Base-by-base conservation (phyloP, 1,284 basidiomycete species). In the Ceratobasidium sp. region DNA sequence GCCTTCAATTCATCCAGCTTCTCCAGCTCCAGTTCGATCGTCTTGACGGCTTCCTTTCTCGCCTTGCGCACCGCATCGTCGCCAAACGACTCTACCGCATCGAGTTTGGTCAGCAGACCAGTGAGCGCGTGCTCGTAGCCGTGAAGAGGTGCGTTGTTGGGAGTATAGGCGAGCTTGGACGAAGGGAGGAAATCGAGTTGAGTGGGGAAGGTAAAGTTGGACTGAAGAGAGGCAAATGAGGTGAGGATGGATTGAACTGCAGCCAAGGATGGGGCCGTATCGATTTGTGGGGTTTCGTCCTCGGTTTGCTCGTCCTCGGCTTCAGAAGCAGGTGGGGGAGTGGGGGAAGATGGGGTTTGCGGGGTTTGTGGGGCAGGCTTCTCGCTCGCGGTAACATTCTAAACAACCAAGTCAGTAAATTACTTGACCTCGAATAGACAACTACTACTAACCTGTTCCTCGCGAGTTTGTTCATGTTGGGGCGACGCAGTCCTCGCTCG, bases 51-150 rank as follows among this genome's bases (percentile, higher is more conserved):
- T 10, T 79, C 80, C 77, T 86, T 84, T 67, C 91, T 78, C 70
- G 78, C 80, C 17, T 81, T 80, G 49, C 90, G 80, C 15, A 93
- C 83, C 2, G 77, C 78, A 57, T 78, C 76, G 71, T 87, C 82
- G 0, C 90, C 90, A 73, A 82, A 82, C 72, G 85, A 88, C 72
- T 89, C 84, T 3, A 92, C 83, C 0, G 82, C 85, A 73, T 92
- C 91, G 6, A 91, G 82, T 69, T 82, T 80, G 52, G 86, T 82
- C 35, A 92, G 79, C 12, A 92, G 77, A 64, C 84, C 83, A 62
- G 85, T 84, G 62, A 92, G 80, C 25, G 81, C 80, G 72, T 88
- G 82, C 70, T 87, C 84, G 75, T 87, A 87, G 62, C 80, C 83
- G 56, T 86, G 83, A 29, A 89, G 78, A 0, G 85, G 81, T 17